A percentile compares a stretch with the other conserved stretches of the same genome.
phyloP scores from a whole-genome alignment of 2,329 filamentous ascomycete species.

The Talaromyces sp. region DNA sequence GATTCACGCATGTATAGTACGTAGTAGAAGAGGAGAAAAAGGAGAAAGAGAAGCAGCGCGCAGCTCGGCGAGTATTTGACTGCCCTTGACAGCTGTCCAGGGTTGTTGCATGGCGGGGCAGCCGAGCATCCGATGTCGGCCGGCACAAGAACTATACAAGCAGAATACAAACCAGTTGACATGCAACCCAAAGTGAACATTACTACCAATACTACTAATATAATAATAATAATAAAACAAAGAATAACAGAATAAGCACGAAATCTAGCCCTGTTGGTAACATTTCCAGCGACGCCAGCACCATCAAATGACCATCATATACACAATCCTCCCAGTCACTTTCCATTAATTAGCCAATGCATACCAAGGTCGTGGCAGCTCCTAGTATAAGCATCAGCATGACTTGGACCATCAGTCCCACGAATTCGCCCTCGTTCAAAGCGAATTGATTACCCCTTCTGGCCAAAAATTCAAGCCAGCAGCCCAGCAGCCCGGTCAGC shows the following conservation, averaged over 20 bases:
- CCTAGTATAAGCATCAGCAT: neutral
- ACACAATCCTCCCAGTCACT: neutral
- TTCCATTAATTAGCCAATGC: neutral
- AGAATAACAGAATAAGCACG: slow-evolving; percentile 12
- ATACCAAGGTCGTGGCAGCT: neutral
- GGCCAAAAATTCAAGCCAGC: neutral
- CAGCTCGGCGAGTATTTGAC: neutral
- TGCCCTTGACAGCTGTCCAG: neutral
- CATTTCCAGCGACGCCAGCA: slow-evolving; percentile 4
- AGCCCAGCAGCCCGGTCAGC: slow-evolving; percentile 36
- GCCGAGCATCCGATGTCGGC: slow-evolving; percentile 9
- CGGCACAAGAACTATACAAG: neutral
- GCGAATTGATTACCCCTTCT: neutral
- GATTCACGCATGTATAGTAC: neutral
- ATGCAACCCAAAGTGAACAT: slow-evolving; percentile 1
- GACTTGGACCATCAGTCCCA: neutral
- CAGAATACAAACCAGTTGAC: too few species aligned
- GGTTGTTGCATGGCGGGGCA: slow-evolving; percentile 2
- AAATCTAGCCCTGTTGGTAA: slow-evolving; percentile 7
- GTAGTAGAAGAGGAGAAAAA: neutral
- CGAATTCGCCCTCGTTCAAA: neutral
- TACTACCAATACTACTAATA: neutral
- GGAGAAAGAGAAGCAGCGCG: neutral
- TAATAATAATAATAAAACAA: neutral
- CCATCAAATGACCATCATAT: slow-evolving; percentile 8